These are phyloP conservation scores for Diaporthe humulicola DNA, from an alignment of 2,329 filamentous ascomycete genomes.

Conservation along the genomic window DNA sequence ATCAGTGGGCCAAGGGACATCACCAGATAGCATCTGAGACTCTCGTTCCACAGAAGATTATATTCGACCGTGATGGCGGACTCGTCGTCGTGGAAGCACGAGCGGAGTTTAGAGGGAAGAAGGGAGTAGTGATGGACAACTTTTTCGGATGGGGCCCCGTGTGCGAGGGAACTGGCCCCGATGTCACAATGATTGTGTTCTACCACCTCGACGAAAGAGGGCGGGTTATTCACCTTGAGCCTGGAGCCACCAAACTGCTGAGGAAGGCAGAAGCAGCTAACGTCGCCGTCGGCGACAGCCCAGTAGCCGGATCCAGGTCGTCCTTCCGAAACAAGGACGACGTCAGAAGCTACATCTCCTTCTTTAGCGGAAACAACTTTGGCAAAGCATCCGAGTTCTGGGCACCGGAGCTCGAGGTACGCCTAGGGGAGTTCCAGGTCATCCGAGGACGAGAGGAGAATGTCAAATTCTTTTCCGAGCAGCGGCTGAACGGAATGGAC, in stretches of 20 bases:
- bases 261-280: neutral
- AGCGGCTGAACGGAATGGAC: neutral
- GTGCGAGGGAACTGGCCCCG: neutral
- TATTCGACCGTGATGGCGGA: constrained; percentile 5
- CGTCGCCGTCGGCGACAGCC: neutral
- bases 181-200: constrained; percentile 17
- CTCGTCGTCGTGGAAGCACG: neutral
- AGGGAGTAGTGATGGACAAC: neutral
- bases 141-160: constrained; percentile 17
- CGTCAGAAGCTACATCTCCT: neutral
- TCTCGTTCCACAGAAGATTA: constrained; percentile 10
- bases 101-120: constrained; percentile 13
- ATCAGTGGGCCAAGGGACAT: constrained; percentile 12
- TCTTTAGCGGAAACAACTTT: constrained; percentile 38
- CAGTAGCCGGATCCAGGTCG: neutral
- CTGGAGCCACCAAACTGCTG: constrained; percentile 3
- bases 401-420: neutral
- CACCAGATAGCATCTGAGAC: constrained; percentile 11
- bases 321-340: neutral
- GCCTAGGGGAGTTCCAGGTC: neutral
- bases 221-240: neutral
- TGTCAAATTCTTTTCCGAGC: neutral
- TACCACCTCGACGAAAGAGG: constrained; percentile 17
- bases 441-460: constrained; percentile 4
- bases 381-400: constrained; percentile 22